Evolutionary conservation across 2,329 filamentous ascomycete species (phyloP), one percentile per base, ranked within the genome.

Genomic region (Thelonectria discophora): DNA sequence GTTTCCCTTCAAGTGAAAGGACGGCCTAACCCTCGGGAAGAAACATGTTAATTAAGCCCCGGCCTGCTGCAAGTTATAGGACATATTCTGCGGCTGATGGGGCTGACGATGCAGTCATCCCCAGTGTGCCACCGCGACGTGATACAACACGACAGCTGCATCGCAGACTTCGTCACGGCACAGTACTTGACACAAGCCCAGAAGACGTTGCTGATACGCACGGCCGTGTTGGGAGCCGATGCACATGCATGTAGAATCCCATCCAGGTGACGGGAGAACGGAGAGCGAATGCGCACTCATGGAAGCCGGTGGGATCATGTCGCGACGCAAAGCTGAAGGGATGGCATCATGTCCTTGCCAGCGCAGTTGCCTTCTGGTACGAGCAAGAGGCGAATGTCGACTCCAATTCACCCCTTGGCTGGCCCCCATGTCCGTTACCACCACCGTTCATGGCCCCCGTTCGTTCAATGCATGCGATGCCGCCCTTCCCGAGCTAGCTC

Each of bases 281-380:
- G 55, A 51, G 15, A 27, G 39, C 32, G 40, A 52, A 48, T n/a
- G 20, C 20, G 43, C 47, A 46, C 52, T 61, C 42, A 54, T 50
- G 17, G 48, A 24, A 42, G 47, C 50, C 15, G n/a, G 61, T 67
- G 60, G 65, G 64, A 70, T 58, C 66, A 69, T 65, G 40, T 40
- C 53, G 18, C 27, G 21, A 40, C 17, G 58, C 11, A 20, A 46
- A 64, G 60, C 56, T 57, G 58, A 62, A 39, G 50, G 54, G 40
- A 60, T 69, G 65, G 58, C 37, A 48, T 62, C 66, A 58, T 69
- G 48, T 46, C 52, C 15, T 34, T 47, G 47, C 60, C 46, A 56
- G 55, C 59, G 34, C 21, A 34, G 20, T 45, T 40, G 45, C 55
- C 34, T 52, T 54, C 60, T 60, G 55, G 59, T 55, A 58, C 55